Percentiles rank a stretch among this genome's conserved stretches.
phyloP scores from a whole-genome alignment of 371 early-diverging fungal species.

The Mucor lusitanicus region DNA sequence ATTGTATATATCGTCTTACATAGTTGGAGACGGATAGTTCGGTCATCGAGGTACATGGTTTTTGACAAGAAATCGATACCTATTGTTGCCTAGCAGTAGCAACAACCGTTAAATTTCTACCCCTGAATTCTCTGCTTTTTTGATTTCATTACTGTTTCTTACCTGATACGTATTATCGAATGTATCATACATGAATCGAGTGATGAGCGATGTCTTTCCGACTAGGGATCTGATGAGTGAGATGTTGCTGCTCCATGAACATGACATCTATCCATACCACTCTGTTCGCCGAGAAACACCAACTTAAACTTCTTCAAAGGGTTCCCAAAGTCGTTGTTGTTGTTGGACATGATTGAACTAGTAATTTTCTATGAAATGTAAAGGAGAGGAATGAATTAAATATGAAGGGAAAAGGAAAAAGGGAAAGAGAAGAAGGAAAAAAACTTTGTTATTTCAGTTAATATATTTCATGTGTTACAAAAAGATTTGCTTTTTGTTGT shows the following conservation, averaged over 20 bases:
- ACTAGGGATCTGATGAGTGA: slow-evolving; percentile 54
- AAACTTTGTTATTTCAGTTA: not conserved
- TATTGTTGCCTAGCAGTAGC: slow-evolving; percentile 96
- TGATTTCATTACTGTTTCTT: slow-evolving; percentile 9
- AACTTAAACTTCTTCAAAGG: slow-evolving; percentile 89
- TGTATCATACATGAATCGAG: slow-evolving; percentile 98
- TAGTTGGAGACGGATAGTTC: slow-evolving; percentile 96
- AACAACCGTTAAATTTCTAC: not conserved
- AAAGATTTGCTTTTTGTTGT: not conserved
- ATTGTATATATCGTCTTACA: slow-evolving; percentile 51
- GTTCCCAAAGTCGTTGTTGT: slow-evolving; percentile 46
- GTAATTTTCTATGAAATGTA: slow-evolving; percentile 1
- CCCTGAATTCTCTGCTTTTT: not conserved
- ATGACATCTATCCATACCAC: slow-evolving; percentile 64
- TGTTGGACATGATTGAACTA: slow-evolving; percentile 9
- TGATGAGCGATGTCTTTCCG: slow-evolving; percentile 99
- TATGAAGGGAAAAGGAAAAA: not conserved
- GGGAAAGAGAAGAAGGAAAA: not conserved
- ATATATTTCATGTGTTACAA: slow-evolving; percentile 1
- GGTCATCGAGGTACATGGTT: slow-evolving; percentile 97
- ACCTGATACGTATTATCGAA: slow-evolving; percentile 97
- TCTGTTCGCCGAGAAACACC: slow-evolving; percentile 95
- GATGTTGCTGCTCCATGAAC: not conserved
- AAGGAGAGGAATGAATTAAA: not conserved
- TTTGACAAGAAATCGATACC: slow-evolving; percentile 99